These are phyloP conservation scores for Ustilago loliicola DNA, from an alignment of 1,284 basidiomycete species.

Conservation along the genomic window DNA sequence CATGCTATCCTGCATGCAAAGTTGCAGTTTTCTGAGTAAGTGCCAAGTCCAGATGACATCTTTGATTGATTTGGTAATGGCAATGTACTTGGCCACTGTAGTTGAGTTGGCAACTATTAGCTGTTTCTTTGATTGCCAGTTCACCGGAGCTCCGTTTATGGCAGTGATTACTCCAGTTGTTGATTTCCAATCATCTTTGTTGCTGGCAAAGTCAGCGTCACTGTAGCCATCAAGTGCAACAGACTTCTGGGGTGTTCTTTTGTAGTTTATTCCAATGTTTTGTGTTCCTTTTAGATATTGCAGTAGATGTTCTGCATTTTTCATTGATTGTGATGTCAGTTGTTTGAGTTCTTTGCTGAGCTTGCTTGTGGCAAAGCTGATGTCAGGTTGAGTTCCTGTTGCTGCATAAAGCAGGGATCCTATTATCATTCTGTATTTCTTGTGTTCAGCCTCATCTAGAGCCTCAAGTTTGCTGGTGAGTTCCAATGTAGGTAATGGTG, in stretches of 20 bases:
- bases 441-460: neutral
- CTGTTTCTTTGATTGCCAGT: neutral
- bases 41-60: neutral
- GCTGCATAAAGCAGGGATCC: neutral
- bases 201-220: constrained; percentile 1
- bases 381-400: neutral
- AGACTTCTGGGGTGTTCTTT: too few relatives aligned
- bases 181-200: neutral
- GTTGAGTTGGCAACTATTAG: neutral
- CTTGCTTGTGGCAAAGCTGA: neutral
- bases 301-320: neutral
- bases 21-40: neutral
- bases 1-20: neutral
- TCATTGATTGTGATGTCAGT: too few relatives aligned
- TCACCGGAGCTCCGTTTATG: neutral
- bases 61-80: neutral
- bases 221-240: neutral
- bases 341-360: neutral
- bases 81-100: neutral
- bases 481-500: too few relatives aligned
- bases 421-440: neutral
- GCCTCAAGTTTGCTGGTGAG: neutral
- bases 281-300: neutral
- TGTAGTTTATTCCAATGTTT: neutral
- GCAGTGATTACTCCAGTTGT: neutral